Percentiles rank a stretch among this genome's conserved stretches.
Evolutionary conservation across 1,139 yeast species (phyloP).

Genomic region (Sugiyamaella neomexicana): DNA sequence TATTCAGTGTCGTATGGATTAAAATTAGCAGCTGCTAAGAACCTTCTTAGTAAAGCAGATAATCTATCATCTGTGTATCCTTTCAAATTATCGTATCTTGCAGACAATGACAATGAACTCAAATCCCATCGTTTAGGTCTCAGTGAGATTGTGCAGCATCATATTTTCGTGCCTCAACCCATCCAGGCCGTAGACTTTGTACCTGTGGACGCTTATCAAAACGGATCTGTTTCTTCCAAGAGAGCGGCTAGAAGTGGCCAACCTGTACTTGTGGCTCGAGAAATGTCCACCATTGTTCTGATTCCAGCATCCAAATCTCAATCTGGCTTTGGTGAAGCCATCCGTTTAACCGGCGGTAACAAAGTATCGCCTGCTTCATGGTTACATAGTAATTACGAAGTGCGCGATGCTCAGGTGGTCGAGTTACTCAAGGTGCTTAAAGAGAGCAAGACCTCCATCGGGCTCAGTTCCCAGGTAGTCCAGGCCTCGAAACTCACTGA

Average conservation of each 20-base stretch:
- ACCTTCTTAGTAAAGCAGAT: conserved; percentile 68
- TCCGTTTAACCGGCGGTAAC: conserved; percentile 79
- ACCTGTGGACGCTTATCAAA: conserved; percentile 64
- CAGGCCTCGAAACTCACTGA: conserved; percentile 31
- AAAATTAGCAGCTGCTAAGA: conserved; percentile 73
- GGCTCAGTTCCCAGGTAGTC: conserved; percentile 36
- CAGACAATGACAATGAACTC: conserved; percentile 31
- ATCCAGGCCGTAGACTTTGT: conserved; percentile 69
- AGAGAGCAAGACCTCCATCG: conserved; percentile 29
- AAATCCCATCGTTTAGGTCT: conserved; percentile 69
- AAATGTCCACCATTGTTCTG: conserved; percentile 68
- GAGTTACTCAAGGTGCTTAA: conserved; percentile 30
- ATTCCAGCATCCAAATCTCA: conserved; percentile 47
- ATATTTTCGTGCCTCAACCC: conserved; percentile 73
- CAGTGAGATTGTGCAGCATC: conserved; percentile 77
- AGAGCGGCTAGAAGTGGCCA: conserved; percentile 32
- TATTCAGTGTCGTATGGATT: conserved; percentile 75
- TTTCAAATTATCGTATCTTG: conserved; percentile 59
- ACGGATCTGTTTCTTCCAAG: conserved; percentile 38
- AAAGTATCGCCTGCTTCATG: conserved; percentile 72
- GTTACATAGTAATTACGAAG: conserved; percentile 67
- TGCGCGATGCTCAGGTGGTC: conserved; percentile 35
- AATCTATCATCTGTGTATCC: conserved; percentile 82
- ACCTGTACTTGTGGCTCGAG: conserved; percentile 69
- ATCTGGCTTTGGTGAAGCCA: conserved; percentile 56